phyloP scores from a whole-genome alignment of 2,329 filamentous ascomycete species.

The Aspergillus transmontanensis region DNA sequence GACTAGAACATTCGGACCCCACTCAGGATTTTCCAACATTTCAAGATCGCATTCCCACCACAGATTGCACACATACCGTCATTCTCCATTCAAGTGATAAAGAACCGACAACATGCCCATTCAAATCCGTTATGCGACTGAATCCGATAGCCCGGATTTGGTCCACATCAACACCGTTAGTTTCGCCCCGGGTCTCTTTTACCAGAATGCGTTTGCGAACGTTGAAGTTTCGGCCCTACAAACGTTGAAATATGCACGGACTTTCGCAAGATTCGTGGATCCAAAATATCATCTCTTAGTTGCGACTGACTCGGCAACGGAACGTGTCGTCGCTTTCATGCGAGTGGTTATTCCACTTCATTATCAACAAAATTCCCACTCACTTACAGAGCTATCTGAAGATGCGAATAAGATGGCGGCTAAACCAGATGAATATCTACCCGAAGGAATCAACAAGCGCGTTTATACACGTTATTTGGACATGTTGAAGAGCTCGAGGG shows the following conservation, averaged over 20 bases:
- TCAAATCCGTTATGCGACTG: conserved; percentile 44
- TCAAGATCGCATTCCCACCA: background rate
- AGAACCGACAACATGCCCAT: conserved; percentile 21
- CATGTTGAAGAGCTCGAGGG: conserved; percentile 12
- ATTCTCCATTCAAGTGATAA: background rate
- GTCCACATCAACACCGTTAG: conserved; percentile 50
- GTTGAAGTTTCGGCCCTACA: conserved; percentile 24
- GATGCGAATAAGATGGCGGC: conserved; percentile 35
- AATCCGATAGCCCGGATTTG: conserved; percentile 46
- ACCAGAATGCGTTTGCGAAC: conserved; percentile 32
- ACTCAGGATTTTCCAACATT: background rate
- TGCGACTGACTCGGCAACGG: conserved; percentile 34
- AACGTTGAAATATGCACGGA: conserved; percentile 40
- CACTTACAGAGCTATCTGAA: conserved; percentile 39
- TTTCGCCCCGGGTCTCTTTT: conserved; percentile 44
- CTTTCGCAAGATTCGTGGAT: conserved; percentile 46
- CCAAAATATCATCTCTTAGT: conserved; percentile 45
- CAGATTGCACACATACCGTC: background rate
- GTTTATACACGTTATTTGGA: conserved; percentile 23
- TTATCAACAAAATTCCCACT: background rate
- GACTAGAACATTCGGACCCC: background rate
- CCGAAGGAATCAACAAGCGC: conserved; percentile 48
- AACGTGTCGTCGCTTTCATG: conserved; percentile 48
- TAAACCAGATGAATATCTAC: conserved; percentile 15
- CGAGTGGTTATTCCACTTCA: conserved; percentile 47